phyloP scores from a whole-genome alignment of 202 grass and related monocot genomes.

The Setaria italica region DNA sequence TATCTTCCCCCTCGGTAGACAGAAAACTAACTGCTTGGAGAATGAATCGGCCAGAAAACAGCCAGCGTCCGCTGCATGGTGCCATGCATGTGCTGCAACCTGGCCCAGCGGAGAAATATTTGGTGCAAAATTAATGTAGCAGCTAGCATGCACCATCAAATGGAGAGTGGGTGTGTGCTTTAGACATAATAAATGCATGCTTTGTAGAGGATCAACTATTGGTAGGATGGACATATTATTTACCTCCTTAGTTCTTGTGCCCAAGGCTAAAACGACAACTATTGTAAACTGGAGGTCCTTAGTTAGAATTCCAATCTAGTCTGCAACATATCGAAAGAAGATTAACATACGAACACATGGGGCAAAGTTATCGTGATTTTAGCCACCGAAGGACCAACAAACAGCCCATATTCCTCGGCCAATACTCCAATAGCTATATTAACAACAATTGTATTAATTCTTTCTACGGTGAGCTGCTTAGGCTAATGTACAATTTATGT shows the following conservation, averaged over 20 bases:
- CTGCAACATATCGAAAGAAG: background rate
- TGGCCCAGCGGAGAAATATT: no score
- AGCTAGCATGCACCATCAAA: no score
- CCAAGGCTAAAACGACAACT: background rate
- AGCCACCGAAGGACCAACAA: background rate
- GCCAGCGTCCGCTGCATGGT: no score
- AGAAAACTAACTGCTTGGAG: no score
- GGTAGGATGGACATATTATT: background rate
- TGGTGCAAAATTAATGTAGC: no score
- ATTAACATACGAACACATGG: background rate
- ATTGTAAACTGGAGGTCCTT: background rate
- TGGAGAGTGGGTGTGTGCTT: background rate
- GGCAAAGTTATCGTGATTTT: background rate
- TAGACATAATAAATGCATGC: background rate
- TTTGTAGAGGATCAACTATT: background rate
- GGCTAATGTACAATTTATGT: slow-evolving; percentile 18
- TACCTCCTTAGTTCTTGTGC: background rate
- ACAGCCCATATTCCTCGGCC: slow-evolving; percentile 8
- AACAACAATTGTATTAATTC: slow-evolving; percentile 5
- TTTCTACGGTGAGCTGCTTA: background rate
- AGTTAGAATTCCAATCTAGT: slow-evolving; percentile 12
- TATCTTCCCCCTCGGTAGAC: no score
- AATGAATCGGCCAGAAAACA: no score
- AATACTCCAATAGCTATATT: background rate
- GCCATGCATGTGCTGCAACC: no score